Base-by-base conservation (phyloP, 805 yeast species). In the Myxozyma vanderwaltii region DNA sequence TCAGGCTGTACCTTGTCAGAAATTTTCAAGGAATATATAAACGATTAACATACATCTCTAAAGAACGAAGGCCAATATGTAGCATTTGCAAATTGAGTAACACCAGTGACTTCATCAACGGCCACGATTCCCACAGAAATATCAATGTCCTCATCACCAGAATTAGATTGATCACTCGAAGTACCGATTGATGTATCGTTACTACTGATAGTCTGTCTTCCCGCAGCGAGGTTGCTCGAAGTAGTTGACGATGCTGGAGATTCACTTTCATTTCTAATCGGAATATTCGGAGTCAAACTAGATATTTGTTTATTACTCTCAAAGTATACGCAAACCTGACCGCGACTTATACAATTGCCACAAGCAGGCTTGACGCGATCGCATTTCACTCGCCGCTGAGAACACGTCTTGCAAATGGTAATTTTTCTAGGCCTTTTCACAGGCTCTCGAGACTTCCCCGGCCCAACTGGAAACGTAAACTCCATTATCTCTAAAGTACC, bases 51-150 rank as follows among this genome's bases (percentile, higher is more conserved):
- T 45, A 56, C 61, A 33, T 58, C 59, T 17, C 38, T 17, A 23
- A 58, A 58, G n/a, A 58, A 39, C 1, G 59, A 50, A 1, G 63
- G 54, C 63, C 63, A 58, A 45, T 47, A 50, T 23, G 56, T 24
- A 7, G 59, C 35, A 36, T 38, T 58, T 13, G 63, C 55, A 35
- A 54, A 54, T 26, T 43, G 45, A 13, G 59, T 23, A 15, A 51
- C 51, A 1, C 56, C 59, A 19, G 45, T 54, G 26, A 6, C 15
- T 12, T 21, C 26, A 21, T 54, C 63, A 15, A 54, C 47, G 2
- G 62, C 54, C 10, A 58, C 47, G 13, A 48, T 29, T 6, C 62
- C 62, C 21, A 31, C 59, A n/a, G 48, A 39, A 4, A 31, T 46
- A 33, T 31, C 33, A 8, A 15, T 31, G 3, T n/a, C n/a, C n/a